phyloP scores from a whole-genome alignment of 2,329 filamentous ascomycete genomes.

The Aspergillus japonicus region DNA sequence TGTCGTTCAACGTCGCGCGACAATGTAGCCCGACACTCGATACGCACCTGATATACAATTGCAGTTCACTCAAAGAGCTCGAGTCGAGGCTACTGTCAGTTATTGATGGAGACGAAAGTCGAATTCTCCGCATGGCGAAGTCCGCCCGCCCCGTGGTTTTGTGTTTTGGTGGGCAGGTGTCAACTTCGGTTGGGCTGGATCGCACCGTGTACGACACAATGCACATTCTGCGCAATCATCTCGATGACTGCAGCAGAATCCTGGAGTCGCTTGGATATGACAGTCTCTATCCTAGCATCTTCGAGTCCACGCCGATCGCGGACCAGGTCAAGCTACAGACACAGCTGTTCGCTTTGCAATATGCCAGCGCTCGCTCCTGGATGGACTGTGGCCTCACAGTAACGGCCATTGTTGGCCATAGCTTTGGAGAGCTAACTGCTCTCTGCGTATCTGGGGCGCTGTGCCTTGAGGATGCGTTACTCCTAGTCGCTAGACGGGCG shows the following conservation, averaged over 20 bases:
- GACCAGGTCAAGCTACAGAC: conserved; percentile 34
- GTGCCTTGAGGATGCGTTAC: conserved; percentile 29
- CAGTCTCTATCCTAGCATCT: conserved; percentile 31
- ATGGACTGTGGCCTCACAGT: conserved; percentile 38
- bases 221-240: conserved; percentile 28
- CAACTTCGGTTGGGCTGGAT: conserved; percentile 23
- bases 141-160: conserved; percentile 29
- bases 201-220: conserved; percentile 27
- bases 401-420: conserved; percentile 37
- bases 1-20: conserved; percentile 18
- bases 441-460: conserved; percentile 33
- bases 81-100: background rate
- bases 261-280: conserved; percentile 24
- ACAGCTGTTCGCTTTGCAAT: conserved; percentile 39
- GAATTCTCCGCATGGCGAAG: conserved; percentile 5
- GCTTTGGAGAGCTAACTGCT: conserved; percentile 40
- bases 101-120: conserved; percentile 1
- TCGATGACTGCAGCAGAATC: conserved; percentile 36
- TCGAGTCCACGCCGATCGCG: conserved; percentile 3
- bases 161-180: conserved; percentile 42
- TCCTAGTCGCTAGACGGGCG: conserved; percentile 33
- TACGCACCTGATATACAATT: conserved; percentile 13
- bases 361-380: conserved; percentile 39
- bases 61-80: conserved; percentile 14
- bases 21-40: conserved; percentile 20